These are phyloP conservation scores for Penicillium pulvis DNA, from an alignment of 495 filamentous ascomycete genomes.

Conservation along the genomic window DNA sequence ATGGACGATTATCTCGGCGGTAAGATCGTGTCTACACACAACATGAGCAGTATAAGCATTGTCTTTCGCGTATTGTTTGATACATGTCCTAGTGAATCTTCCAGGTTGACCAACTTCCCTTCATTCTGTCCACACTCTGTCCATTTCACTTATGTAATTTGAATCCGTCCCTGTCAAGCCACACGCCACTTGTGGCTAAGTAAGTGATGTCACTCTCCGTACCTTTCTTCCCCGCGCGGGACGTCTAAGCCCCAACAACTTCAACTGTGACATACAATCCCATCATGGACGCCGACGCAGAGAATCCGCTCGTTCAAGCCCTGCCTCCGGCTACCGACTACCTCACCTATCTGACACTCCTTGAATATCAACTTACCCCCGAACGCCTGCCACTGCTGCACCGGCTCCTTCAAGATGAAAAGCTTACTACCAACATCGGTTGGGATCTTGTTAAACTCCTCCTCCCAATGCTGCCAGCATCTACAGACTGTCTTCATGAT, in stretches of 20 bases:
- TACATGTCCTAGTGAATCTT: no score
- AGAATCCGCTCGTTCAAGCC: constrained; percentile 50
- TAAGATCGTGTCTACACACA: no score
- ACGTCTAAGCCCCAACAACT: constrained; percentile 5
- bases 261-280: constrained; percentile 8
- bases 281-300: constrained; percentile 20
- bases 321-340: constrained; percentile 76
- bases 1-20: no score
- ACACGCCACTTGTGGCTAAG: not conserved
- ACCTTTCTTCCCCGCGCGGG: constrained; percentile 12
- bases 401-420: constrained; percentile 77
- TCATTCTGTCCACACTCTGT: no score
- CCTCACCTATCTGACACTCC: constrained; percentile 83
- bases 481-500: constrained; percentile 72
- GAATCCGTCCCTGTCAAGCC: not conserved
- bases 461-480: constrained; percentile 71
- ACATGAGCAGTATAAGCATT: no score
- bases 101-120: no score
- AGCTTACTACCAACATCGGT: constrained; percentile 85
- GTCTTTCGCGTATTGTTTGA: no score
- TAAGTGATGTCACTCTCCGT: constrained; percentile 13
- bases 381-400: constrained; percentile 76
- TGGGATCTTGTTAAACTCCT: constrained; percentile 94
- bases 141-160: no score
- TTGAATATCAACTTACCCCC: constrained; percentile 82